phyloP scores from a whole-genome alignment of 768 basidiomycete genomes.

The Lactarius akahatsu region DNA sequence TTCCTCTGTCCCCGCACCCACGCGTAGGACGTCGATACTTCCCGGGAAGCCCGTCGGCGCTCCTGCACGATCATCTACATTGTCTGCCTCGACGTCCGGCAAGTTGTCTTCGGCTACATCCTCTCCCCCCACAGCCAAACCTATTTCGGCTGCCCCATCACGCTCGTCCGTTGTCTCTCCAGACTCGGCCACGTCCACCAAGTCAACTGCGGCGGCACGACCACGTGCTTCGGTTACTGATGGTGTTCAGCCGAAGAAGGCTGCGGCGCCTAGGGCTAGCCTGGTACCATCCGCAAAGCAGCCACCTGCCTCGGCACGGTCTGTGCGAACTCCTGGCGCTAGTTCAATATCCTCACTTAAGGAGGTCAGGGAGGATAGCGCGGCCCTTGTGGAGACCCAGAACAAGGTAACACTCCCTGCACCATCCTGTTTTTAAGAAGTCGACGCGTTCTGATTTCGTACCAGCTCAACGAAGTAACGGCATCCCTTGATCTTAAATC shows the following conservation, averaged over 20 bases:
- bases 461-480: constrained; percentile 59
- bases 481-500: constrained; percentile 55
- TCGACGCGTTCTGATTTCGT: constrained; percentile 10
- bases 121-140: constrained; percentile 42
- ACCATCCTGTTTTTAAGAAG: constrained; percentile 2
- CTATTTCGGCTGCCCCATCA: constrained; percentile 37
- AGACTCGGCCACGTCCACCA: constrained; percentile 41
- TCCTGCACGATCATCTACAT: constrained; percentile 18
- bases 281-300: constrained; percentile 38
- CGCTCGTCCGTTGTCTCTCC: constrained; percentile 60
- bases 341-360: constrained; percentile 73
- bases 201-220: constrained; percentile 39
- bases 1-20: constrained; percentile 10
- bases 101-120: constrained; percentile 26
- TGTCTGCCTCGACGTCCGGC: constrained; percentile 28
- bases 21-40: constrained; percentile 40
- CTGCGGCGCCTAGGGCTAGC: constrained; percentile 31
- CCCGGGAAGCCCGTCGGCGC: constrained; percentile 31
- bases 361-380: constrained; percentile 64
- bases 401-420: constrained; percentile 45
- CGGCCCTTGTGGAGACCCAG: constrained; percentile 56
- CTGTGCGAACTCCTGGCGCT: constrained; percentile 44
- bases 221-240: constrained; percentile 72
- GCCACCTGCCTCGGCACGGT: constrained; percentile 38
- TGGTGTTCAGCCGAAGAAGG: constrained; percentile 49